A percentile compares a stretch with the other conserved stretches of the same genome.
phyloP scores from a whole-genome alignment of 192 early-diverging fungal species.

The Backusella morwellensis region DNA sequence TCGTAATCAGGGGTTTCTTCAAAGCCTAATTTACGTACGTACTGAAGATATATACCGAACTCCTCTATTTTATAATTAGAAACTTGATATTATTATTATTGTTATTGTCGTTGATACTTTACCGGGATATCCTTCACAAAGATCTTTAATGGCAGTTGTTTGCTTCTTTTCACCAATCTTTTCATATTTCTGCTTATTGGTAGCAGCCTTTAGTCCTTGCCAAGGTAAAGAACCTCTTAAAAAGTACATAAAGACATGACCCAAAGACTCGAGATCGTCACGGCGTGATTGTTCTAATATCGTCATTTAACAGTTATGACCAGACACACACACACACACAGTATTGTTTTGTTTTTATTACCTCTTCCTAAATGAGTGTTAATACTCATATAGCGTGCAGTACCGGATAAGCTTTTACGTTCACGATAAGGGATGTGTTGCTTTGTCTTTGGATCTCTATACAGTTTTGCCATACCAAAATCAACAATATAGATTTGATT shows the following conservation, averaged over 20 bases:
- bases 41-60: conserved; percentile 82
- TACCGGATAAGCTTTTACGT: conserved; percentile 92
- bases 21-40: conserved; percentile 89
- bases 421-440: conserved; percentile 98
- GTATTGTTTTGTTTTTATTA: conserved; percentile 21
- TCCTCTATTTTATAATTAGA: conserved; percentile 54
- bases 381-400: conserved; percentile 99
- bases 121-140: conserved; percentile 89
- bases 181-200: conserved; percentile 99
- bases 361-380: conserved; percentile 97
- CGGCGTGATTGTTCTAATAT: conserved; percentile 91
- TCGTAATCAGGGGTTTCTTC: conserved; percentile 97
- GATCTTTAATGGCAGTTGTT: conserved; percentile 80
- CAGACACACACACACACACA: not conserved
- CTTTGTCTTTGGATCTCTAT: conserved; percentile 94
- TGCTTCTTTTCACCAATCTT: conserved; percentile 99
- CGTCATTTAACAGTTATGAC: not conserved
- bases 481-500: conserved; percentile 89
- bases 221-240: conserved; percentile 91
- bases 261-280: conserved; percentile 96
- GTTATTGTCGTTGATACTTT: conserved; percentile 1
- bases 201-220: conserved; percentile 97
- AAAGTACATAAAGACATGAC: conserved; percentile 99
- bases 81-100: not conserved
- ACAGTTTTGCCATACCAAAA: conserved; percentile 99